These are phyloP conservation scores for Saturnispora sanitii DNA, from an alignment of 805 yeast species.

Conservation along the genomic window DNA sequence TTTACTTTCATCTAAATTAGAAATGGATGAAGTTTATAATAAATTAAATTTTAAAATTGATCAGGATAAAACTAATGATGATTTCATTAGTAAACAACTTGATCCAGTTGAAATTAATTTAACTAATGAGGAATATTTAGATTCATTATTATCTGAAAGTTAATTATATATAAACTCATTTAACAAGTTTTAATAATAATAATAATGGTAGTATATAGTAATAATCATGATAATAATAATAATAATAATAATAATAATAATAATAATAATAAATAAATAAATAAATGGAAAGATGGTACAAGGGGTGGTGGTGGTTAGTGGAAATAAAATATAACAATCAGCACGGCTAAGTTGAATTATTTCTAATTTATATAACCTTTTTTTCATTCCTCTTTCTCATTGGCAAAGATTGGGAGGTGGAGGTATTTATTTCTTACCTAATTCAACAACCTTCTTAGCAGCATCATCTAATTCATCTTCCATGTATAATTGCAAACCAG, in stretches of 20 bases:
- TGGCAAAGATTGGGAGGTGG: no score
- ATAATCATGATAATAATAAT: not conserved
- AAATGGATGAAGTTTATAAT: slow-evolving; percentile 48
- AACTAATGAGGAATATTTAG: slow-evolving; percentile 27
- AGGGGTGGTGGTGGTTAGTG: no score
- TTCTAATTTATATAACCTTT: no score
- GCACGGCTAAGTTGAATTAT: no score
- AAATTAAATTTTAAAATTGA: slow-evolving; percentile 10
- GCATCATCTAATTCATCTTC: slow-evolving; percentile 94
- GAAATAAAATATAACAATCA: no score
- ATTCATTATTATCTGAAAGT: slow-evolving; percentile 19
- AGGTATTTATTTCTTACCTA: slow-evolving; percentile 26
- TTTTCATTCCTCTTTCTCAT: no score
- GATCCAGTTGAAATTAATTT: slow-evolving; percentile 16
- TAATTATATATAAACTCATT: not conserved
- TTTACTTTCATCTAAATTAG: slow-evolving; percentile 48
- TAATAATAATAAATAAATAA: not conserved
- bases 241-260: not conserved
- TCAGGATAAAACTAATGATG: slow-evolving; percentile 1
- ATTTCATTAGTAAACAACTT: slow-evolving; percentile 8
- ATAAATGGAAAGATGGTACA: no score
- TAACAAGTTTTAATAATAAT: not conserved
- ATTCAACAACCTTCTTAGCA: slow-evolving; percentile 86
- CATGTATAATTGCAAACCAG: slow-evolving; percentile 88
- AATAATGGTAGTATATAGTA: not conserved